Percentiles rank a stretch among this genome's conserved stretches.
phyloP scores from a whole-genome alignment of 495 filamentous ascomycete species.

The Aspergillus sclerotioniger region DNA sequence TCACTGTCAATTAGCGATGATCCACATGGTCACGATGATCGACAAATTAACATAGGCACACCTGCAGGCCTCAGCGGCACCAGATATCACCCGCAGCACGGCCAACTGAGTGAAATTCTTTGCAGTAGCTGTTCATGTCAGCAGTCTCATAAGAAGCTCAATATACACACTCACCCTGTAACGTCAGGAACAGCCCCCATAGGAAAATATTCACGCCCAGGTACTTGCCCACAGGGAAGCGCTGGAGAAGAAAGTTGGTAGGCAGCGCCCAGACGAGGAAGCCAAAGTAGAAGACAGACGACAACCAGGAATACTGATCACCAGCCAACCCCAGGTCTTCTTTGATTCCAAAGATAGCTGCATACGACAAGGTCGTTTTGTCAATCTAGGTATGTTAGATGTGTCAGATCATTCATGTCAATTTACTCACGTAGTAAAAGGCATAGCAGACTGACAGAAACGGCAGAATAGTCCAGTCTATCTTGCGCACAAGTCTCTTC shows the following conservation, averaged over 20 bases:
- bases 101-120: slow-evolving; percentile 49
- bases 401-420: too few relatives aligned
- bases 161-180: slow-evolving; percentile 1
- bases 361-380: slow-evolving; percentile 56
- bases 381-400: slow-evolving; percentile 37
- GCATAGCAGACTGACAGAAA: slow-evolving; percentile 49
- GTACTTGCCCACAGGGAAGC: slow-evolving; percentile 50
- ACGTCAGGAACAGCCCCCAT: slow-evolving; percentile 47
- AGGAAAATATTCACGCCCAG: slow-evolving; percentile 49
- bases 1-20: slow-evolving; percentile 19
- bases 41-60: background rate
- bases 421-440: slow-evolving; percentile 50
- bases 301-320: slow-evolving; percentile 52
- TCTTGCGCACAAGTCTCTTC: slow-evolving; percentile 44
- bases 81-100: slow-evolving; percentile 49
- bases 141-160: slow-evolving; percentile 3
- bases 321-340: slow-evolving; percentile 45
- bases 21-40: background rate
- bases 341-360: slow-evolving; percentile 55
- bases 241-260: slow-evolving; percentile 50
- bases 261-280: slow-evolving; percentile 39
- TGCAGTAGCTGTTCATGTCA: slow-evolving; percentile 41
- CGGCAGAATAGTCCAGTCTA: slow-evolving; percentile 40
- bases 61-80: slow-evolving; percentile 50
- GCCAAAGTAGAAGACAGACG: slow-evolving; percentile 56